Percentiles rank a stretch among this genome's conserved stretches.
phyloP scores from a whole-genome alignment of 2,329 filamentous ascomycete genomes.

The Chrysoporthe austroafricana region DNA sequence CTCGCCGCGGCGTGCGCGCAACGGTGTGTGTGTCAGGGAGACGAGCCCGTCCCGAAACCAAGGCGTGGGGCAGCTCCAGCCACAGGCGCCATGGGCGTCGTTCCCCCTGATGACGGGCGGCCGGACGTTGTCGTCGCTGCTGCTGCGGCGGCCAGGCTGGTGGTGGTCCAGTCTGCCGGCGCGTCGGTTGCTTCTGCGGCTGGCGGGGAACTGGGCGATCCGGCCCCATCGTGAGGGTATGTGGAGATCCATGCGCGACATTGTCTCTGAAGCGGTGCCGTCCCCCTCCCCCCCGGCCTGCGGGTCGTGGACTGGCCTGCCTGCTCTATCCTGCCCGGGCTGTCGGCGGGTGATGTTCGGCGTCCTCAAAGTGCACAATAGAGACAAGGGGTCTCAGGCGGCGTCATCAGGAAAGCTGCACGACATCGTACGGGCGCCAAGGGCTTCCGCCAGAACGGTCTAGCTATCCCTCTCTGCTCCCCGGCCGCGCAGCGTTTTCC shows the following conservation, averaged over 20 bases:
- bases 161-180: too few relatives aligned
- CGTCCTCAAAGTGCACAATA: not conserved
- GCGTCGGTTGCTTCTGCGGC: not conserved
- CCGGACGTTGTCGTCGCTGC: too few relatives aligned
- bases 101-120: not conserved
- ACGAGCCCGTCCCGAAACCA: slow-evolving; percentile 9
- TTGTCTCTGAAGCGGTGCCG: slow-evolving; percentile 1
- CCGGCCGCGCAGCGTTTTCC: slow-evolving; percentile 8
- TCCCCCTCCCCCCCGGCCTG: too few relatives aligned
- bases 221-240: not conserved
- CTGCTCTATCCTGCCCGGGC: too few relatives aligned
- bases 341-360: too few relatives aligned
- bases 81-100: slow-evolving; percentile 21
- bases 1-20: not conserved
- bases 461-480: slow-evolving; percentile 1
- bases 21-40: slow-evolving; percentile 9
- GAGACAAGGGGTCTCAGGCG: slow-evolving; percentile 1
- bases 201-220: not conserved
- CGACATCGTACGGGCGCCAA: slow-evolving; percentile 24
- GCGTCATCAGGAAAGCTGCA: slow-evolving; percentile 20
- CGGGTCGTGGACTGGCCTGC: too few relatives aligned
- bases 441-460: slow-evolving; percentile 9
- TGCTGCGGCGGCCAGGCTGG: too few relatives aligned
- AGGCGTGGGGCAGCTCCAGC: slow-evolving; percentile 12
- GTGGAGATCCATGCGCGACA: not conserved